A percentile compares a stretch with the other conserved stretches of the same genome.
These are phyloP conservation scores for Nothophytophthora sp. DNA, from an alignment of 352 stramenopile genomes.

Conservation along the genomic window DNA sequence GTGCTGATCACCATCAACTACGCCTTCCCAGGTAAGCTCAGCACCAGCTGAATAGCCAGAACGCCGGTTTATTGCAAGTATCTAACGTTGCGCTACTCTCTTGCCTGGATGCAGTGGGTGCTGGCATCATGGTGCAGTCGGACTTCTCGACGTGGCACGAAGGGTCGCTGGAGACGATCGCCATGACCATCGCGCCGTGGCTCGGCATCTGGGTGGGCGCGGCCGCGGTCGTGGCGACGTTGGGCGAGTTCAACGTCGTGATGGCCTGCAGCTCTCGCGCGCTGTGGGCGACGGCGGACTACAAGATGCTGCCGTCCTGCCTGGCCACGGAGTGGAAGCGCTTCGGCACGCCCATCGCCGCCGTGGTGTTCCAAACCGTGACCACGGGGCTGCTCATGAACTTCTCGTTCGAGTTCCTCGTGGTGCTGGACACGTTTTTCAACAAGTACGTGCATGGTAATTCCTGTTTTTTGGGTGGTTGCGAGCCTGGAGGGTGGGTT, in stretches of 20 bases:
- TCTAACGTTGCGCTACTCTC: background rate
- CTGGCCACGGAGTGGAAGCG: slow-evolving; percentile 68
- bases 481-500: no score
- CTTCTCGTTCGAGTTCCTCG: slow-evolving; percentile 83
- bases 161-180: slow-evolving; percentile 75
- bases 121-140: slow-evolving; percentile 75
- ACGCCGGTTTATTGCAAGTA: background rate
- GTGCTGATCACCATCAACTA: slow-evolving; percentile 87
- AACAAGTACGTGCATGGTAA: slow-evolving; percentile 69
- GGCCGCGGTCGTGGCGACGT: slow-evolving; percentile 71
- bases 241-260: slow-evolving; percentile 88
- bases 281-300: slow-evolving; percentile 80
- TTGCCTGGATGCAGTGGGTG: slow-evolving; percentile 40
- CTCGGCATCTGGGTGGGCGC: slow-evolving; percentile 82
- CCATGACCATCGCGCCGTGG: slow-evolving; percentile 71
- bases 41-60: no score
- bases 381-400: slow-evolving; percentile 84
- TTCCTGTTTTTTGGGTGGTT: background rate
- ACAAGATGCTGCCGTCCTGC: slow-evolving; percentile 80
- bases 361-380: slow-evolving; percentile 73
- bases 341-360: slow-evolving; percentile 78
- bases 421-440: slow-evolving; percentile 86
- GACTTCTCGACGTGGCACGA: slow-evolving; percentile 75
- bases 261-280: slow-evolving; percentile 85
- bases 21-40: slow-evolving; percentile 62